A percentile compares a stretch with the other conserved stretches of the same genome.
These are phyloP conservation scores for Karstenula rhodostoma DNA, from an alignment of 2,329 filamentous ascomycete species.

Conservation along the genomic window DNA sequence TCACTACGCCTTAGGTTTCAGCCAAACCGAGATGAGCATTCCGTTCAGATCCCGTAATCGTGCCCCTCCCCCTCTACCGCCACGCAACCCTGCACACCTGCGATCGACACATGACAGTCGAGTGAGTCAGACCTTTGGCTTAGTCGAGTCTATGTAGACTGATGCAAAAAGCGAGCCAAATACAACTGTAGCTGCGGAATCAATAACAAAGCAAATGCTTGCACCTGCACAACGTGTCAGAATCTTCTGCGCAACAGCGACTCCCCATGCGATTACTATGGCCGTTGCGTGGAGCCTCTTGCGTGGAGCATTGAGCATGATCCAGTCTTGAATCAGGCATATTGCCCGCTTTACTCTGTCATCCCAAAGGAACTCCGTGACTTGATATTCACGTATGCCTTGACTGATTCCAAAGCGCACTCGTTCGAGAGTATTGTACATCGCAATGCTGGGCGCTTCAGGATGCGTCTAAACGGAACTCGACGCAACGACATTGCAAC, in stretches of 20 bases:
- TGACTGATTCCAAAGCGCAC: neutral
- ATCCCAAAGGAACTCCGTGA: neutral
- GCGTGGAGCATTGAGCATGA: neutral
- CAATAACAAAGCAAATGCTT: slow-evolving; percentile 3
- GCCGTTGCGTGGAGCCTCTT: slow-evolving; percentile 39
- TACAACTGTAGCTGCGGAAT: slow-evolving; percentile 20
- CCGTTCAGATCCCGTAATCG: neutral
- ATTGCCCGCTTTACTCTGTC: neutral
- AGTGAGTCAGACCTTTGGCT: neutral
- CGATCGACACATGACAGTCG: neutral
- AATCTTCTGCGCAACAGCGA: slow-evolving; percentile 7
- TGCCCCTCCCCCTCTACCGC: neutral
- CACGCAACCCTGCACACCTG: neutral
- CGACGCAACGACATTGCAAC: neutral
- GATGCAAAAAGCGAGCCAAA: slow-evolving; percentile 14
- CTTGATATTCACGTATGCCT: neutral
- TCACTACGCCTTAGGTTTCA: neutral
- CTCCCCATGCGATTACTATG: slow-evolving; percentile 15
- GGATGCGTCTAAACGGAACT: neutral
- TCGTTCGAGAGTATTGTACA: neutral
- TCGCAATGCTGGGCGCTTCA: neutral
- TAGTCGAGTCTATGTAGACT: neutral
- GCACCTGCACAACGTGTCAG: slow-evolving; percentile 13
- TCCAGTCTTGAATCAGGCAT: neutral
- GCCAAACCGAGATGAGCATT: neutral